Conservation (phyloP, 2,329 filamentous ascomycete genomes). For the Hypoxylon sp. region DNA sequence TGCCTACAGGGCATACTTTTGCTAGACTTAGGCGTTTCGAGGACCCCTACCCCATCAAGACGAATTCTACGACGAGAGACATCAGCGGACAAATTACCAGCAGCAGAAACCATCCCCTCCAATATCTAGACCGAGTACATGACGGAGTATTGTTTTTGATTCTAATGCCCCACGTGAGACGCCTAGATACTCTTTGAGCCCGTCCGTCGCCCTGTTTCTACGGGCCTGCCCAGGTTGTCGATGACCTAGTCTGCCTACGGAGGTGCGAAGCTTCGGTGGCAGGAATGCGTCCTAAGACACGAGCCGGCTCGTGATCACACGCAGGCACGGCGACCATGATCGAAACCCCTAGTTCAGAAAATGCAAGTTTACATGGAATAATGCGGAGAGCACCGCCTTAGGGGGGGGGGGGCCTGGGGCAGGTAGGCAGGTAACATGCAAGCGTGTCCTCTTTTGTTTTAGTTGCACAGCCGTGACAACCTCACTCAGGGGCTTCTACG, state of each 20-base stretch:
- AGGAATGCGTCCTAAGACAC: neutral
- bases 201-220: neutral
- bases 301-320: neutral
- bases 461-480: conserved; percentile 8
- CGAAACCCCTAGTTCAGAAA: neutral
- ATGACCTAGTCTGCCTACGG: neutral
- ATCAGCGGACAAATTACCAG: neutral
- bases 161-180: neutral
- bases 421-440: neutral
- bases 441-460: neutral
- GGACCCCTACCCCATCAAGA: too few species aligned
- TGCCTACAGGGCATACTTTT: too few species aligned
- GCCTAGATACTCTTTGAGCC: neutral
- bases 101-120: neutral
- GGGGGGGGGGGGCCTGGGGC: too few species aligned
- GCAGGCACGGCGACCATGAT: neutral
- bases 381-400: neutral
- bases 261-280: neutral
- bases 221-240: neutral
- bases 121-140: neutral
- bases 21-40: too few species aligned
- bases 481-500: neutral
- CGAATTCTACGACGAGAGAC: neutral
- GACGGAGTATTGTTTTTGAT: neutral
- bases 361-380: neutral